A percentile compares a stretch with the other conserved stretches of the same genome.
Conservation (phyloP, 2,329 filamentous ascomycete species). For the Gyromitra esculenta region DNA sequence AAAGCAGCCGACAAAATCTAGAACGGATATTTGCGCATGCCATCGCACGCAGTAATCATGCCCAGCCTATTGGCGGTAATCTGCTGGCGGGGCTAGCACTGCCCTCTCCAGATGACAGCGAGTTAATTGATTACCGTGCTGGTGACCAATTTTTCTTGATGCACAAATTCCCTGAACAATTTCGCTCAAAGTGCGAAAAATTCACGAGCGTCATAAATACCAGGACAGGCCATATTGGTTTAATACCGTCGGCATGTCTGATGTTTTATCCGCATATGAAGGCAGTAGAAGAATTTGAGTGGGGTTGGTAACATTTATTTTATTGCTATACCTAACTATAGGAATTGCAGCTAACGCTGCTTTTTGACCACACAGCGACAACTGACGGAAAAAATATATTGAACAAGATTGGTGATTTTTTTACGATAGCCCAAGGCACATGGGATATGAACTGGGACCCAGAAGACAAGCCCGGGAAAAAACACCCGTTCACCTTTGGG, state of each 20-base stretch:
- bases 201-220: not conserved
- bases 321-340: not conserved
- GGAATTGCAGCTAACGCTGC: not conserved
- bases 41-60: not conserved
- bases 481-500: conserved; percentile 8
- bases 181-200: not conserved
- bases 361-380: not conserved
- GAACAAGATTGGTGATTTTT: conserved; percentile 15
- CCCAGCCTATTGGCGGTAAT: not conserved
- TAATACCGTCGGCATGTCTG: not conserved
- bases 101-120: not conserved
- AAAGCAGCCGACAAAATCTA: not conserved
- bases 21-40: conserved; percentile 21
- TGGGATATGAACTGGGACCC: conserved; percentile 18
- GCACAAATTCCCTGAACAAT: not conserved
- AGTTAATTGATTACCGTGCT: not conserved
- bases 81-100: too few species aligned
- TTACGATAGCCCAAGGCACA: not conserved
- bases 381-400: not conserved
- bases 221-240: not conserved
- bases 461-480: not conserved
- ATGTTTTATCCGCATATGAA: conserved; percentile 19
- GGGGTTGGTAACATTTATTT: conserved; percentile 11
- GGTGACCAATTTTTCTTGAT: conserved; percentile 18
- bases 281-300: conserved; percentile 23